Evolutionary conservation across 2,329 filamentous ascomycete genomes (phyloP).

Genomic region (Lojkania enalia): DNA sequence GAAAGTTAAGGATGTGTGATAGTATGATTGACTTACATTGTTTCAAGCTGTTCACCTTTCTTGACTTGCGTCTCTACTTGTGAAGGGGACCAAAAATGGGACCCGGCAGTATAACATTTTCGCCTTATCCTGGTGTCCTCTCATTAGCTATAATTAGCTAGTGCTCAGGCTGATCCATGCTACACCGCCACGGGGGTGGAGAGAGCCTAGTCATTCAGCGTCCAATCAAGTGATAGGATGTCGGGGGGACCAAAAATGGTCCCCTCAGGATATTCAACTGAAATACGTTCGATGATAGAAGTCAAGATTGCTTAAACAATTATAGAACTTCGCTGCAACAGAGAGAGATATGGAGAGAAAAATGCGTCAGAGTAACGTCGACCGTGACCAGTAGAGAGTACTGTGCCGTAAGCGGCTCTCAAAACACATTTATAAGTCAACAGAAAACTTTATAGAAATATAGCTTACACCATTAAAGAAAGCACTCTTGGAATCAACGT

Average conservation of each 20-base stretch:
- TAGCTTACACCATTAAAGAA: conserved; percentile 5
- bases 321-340: not conserved
- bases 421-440: conserved; percentile 1
- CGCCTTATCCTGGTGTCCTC: not conserved
- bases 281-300: not conserved
- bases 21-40: not conserved
- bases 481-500: conserved; percentile 6
- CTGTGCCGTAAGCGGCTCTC: not conserved
- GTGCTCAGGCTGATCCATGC: not conserved
- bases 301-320: not conserved
- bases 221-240: not conserved
- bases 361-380: not conserved
- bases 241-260: not conserved
- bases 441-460: conserved; percentile 6
- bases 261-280: not conserved
- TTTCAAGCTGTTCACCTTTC: not conserved
- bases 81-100: not conserved
- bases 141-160: not conserved
- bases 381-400: not conserved
- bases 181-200: no score
- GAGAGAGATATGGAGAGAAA: not conserved
- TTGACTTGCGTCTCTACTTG: not conserved
- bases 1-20: not conserved
- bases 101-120: not conserved
- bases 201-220: not conserved